Evolutionary conservation across 768 basidiomycete species (phyloP), one percentile per base, ranked within the genome.

Genomic region (Lyophyllum semitale): DNA sequence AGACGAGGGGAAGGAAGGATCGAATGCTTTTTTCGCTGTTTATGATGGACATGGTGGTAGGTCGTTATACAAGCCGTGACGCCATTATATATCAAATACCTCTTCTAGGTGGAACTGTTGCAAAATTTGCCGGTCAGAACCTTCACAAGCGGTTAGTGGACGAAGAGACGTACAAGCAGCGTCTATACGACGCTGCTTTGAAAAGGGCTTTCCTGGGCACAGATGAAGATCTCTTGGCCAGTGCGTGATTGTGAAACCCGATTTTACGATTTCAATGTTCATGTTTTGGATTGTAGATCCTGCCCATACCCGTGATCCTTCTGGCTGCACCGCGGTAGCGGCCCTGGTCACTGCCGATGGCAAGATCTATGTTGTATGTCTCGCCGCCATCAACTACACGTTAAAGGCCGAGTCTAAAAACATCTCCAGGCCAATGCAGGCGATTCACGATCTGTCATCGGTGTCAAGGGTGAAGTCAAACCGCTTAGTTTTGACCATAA

Each of bases 11-110:
- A 70, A 55, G 27, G 67, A 73, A 1, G 70, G 76, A 35, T 73
- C 76, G 5, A 90, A 88, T 68, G 81, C 91, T 0, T 95, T 98
- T 75, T 97, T 98, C 64, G 96, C 91, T 26, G 95, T 99, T 1
- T 98, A 97, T 67, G 97, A 99, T 73, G 97, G 97, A 27, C 97
- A 99, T 68, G 97, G 97, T 57, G 97, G 96, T 93, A 66, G 61
- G 83, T 70, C 51, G 22, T 44, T 26, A 43, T 62, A 41, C 37
- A 32, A 38, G 47, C 46, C 48, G 29, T 27, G 3, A 13, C 5
- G 1, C 4, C 25, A 22, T 51, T 65, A 12, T 47, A 35, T 51
- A n/a, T 55, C 54, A 48, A 59, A 33, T 49, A 50, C 37, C 30
- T 44, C 25, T 32, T 52, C 3, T 62, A 96, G 94, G 94, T 35